Percentiles rank a stretch among this genome's conserved stretches.
Evolutionary conservation across 202 grass and related monocot species (phyloP).

Genomic region (Cymbopogon flexuosus): DNA sequence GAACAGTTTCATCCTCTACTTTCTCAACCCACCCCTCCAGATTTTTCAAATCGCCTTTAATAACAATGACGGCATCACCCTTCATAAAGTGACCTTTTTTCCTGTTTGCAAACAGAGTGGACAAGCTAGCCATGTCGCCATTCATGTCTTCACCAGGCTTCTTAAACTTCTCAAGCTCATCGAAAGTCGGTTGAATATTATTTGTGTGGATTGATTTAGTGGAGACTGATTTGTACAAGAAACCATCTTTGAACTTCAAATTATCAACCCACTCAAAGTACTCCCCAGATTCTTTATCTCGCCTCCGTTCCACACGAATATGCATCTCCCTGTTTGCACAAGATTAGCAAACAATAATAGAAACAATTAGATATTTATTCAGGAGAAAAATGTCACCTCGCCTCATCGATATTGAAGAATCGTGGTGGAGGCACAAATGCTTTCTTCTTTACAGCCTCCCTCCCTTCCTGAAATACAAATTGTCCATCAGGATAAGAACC

Average conservation of each 20-base stretch:
- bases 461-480: conserved; percentile 74
- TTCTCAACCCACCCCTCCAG: conserved; percentile 99
- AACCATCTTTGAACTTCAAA: conserved; percentile 91
- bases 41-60: conserved; percentile 91
- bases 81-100: conserved; percentile 99
- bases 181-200: conserved; percentile 75
- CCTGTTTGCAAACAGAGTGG: conserved; percentile 91
- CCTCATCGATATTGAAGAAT: conserved; percentile 96
- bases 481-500: conserved; percentile 7
- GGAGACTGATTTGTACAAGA: conserved; percentile 82
- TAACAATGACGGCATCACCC: conserved; percentile 86
- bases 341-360: conserved; percentile 39
- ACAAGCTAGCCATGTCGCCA: conserved; percentile 78
- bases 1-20: conserved; percentile 90
- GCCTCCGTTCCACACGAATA: conserved; percentile 71
- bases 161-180: conserved; percentile 94
- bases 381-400: conserved; percentile 50
- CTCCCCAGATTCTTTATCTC: conserved; percentile 63
- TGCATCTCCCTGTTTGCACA: conserved; percentile 70
- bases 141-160: conserved; percentile 89
- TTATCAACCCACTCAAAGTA: conserved; percentile 89
- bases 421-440: conserved; percentile 83
- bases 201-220: conserved; percentile 68
- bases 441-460: conserved; percentile 81
- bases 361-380: conserved; percentile 8